phyloP scores from a whole-genome alignment of 148 eudicot species.

The Cornus controversa region DNA sequence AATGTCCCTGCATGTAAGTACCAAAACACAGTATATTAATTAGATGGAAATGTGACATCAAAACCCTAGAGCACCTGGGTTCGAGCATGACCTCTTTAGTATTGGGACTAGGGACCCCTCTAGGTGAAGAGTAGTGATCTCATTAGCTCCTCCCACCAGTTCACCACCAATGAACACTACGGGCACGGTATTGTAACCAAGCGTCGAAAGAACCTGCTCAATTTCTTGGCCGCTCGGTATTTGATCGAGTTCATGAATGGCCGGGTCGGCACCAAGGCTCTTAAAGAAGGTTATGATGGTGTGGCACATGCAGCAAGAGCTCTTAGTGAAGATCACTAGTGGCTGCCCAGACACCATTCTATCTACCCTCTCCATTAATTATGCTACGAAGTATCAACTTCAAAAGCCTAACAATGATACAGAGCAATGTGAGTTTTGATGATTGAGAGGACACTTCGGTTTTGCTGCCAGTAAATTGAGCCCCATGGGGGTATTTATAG shows the following conservation, averaged over 20 bases:
- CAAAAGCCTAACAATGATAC: too few relatives aligned
- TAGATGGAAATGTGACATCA: conserved; percentile 3
- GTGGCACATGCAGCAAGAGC: conserved; percentile 43
- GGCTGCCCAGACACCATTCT: conserved; percentile 38
- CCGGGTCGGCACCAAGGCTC: conserved; percentile 34
- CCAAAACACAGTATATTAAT: conserved; percentile 1
- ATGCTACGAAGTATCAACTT: too few relatives aligned
- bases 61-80: conserved; percentile 58
- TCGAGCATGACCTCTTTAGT: conserved; percentile 39
- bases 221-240: conserved; percentile 29
- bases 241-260: conserved; percentile 53
- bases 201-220: conserved; percentile 28
- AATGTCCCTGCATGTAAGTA: background rate
- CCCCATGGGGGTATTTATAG: conserved; percentile 12
- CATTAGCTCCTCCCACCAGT: conserved; percentile 38
- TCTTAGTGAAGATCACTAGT: conserved; percentile 58
- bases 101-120: conserved; percentile 24
- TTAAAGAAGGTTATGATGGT: conserved; percentile 32
- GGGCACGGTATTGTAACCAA: conserved; percentile 42
- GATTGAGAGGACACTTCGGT: background rate
- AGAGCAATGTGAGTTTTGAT: background rate
- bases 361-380: conserved; percentile 36
- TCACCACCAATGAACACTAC: conserved; percentile 51
- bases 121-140: conserved; percentile 46
- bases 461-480: conserved; percentile 13